These are phyloP conservation scores for Linum lewisii DNA, from an alignment of 345 rosid species.

Conservation along the genomic window DNA sequence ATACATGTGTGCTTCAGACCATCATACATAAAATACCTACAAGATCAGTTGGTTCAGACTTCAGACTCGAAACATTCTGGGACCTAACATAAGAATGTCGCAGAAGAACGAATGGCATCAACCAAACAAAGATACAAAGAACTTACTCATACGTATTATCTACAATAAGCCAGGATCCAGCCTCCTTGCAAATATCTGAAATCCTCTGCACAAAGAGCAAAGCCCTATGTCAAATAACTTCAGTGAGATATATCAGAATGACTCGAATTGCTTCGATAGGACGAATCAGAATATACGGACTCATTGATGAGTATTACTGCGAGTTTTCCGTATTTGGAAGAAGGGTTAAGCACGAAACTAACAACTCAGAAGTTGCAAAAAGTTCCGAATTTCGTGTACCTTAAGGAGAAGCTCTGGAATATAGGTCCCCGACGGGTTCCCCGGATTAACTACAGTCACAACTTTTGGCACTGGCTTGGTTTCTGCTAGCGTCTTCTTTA, in stretches of 20 bases:
- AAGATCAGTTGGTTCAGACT: slow-evolving; percentile 11
- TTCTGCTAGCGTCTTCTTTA: slow-evolving; percentile 56
- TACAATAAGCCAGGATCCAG: slow-evolving; percentile 93
- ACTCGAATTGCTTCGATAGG: background rate
- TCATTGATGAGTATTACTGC: background rate
- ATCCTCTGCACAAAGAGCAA: slow-evolving; percentile 54
- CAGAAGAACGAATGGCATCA: background rate
- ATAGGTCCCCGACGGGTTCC: slow-evolving; percentile 88
- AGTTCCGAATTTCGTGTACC: slow-evolving; percentile 24
- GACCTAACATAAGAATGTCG: background rate
- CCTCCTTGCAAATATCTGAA: slow-evolving; percentile 61
- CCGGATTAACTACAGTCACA: slow-evolving; percentile 90
- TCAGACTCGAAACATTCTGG: slow-evolving; percentile 3
- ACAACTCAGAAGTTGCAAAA: background rate
- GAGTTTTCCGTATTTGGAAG: background rate
- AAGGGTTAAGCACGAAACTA: background rate
- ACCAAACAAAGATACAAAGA: too few species aligned
- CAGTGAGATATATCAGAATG: slow-evolving; percentile 2
- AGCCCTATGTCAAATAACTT: slow-evolving; percentile 4
- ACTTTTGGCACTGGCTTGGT: slow-evolving; percentile 78
- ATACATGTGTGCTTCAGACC: slow-evolving; percentile 76
- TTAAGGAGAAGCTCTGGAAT: slow-evolving; percentile 77
- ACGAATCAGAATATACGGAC: background rate
- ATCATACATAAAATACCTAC: slow-evolving; percentile 95
- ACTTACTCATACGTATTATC: slow-evolving; percentile 98